Evolutionary conservation across 2,329 filamentous ascomycete genomes (phyloP).

Genomic region (Colletotrichum theobromicola): DNA sequence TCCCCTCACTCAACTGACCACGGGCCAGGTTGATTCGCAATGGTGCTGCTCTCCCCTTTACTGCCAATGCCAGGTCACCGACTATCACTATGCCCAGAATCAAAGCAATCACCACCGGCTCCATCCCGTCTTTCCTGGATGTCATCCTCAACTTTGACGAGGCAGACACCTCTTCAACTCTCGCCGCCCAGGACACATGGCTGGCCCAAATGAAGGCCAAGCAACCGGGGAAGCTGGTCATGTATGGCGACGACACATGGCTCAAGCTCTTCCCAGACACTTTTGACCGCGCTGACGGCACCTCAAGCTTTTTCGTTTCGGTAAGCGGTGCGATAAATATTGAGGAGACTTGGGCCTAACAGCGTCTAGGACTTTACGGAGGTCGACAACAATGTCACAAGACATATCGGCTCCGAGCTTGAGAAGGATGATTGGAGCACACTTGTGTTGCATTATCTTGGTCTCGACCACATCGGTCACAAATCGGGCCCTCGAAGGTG

Average conservation of each 20-base stretch:
- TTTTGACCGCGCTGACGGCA: slow-evolving; percentile 88
- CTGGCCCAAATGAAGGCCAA: slow-evolving; percentile 87
- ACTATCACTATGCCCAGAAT: slow-evolving; percentile 98
- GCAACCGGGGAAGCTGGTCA: slow-evolving; percentile 75
- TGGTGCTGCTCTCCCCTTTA: slow-evolving; percentile 89
- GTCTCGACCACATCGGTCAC: slow-evolving; percentile 96
- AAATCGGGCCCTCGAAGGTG: slow-evolving; percentile 89
- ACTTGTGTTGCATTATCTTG: slow-evolving; percentile 94
- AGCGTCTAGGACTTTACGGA: slow-evolving; percentile 85
- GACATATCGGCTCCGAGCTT: slow-evolving; percentile 82
- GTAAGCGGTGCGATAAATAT: slow-evolving; percentile 58
- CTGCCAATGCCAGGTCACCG: slow-evolving; percentile 92
- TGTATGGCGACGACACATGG: slow-evolving; percentile 99
- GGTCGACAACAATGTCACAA: slow-evolving; percentile 96
- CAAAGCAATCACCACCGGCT: slow-evolving; percentile 96
- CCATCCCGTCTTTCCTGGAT: slow-evolving; percentile 97
- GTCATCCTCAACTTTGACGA: slow-evolving; percentile 97
- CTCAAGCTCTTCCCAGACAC: slow-evolving; percentile 91
- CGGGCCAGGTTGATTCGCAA: slow-evolving; percentile 76
- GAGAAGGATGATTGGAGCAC: slow-evolving; percentile 83
- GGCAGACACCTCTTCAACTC: slow-evolving; percentile 86
- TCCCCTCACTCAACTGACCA: not conserved
- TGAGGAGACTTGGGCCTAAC: slow-evolving; percentile 23
- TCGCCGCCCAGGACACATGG: slow-evolving; percentile 93
- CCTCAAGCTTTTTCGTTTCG: slow-evolving; percentile 97